Base-by-base conservation (phyloP, 331 rosid species). In the Rhamnella rubrinervis region DNA sequence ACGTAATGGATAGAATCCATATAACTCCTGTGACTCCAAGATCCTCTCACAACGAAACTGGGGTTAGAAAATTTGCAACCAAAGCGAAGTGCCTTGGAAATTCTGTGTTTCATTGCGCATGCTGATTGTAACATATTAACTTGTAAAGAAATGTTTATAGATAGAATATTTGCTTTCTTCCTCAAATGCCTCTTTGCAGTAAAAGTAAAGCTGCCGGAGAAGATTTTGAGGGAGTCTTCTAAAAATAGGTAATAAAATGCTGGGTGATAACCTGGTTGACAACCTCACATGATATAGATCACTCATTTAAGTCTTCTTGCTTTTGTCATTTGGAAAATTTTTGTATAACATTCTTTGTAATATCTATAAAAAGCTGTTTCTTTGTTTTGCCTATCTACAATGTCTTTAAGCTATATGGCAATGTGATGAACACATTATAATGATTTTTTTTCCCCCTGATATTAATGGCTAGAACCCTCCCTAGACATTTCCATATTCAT, bases 1-100 rank as follows among this genome's bases (percentile, higher is more conserved):
- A 95, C 73, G 49, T 95, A 72, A 95, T 95, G 98, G 98, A 91
- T 83, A 87, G 97, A 83, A 95, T 95, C 83, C 90, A 85, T 52
- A 39, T 87, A 38, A 85, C 98, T 64, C 84, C 97, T 62, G 20
- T 61, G 52, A 77, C 46, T 79, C 77, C 85, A 25, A 87, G 76
- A 82, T 78, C 73, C 78, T 75, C 87, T 49, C 81, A 73, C 60
- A 75, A 70, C 66, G 96, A 91, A 83, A 72, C 84, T 16, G 89
- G 91, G 55, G 97, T 95, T 74, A 82, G 73, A 77, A 91, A 79
- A 85, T 84, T 91, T 49, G 88, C 90, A 12, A 58, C 78, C 28
- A 89, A 90, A 71, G 83, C 95, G 55, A 81, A 76, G 63, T 93
- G 98, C 82, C 76, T 89, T 51, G 84, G 85, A 49, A 83, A 85